These are phyloP conservation scores for Fomitopsis schrenkii DNA, from an alignment of 1,284 basidiomycete species.

Conservation along the genomic window DNA sequence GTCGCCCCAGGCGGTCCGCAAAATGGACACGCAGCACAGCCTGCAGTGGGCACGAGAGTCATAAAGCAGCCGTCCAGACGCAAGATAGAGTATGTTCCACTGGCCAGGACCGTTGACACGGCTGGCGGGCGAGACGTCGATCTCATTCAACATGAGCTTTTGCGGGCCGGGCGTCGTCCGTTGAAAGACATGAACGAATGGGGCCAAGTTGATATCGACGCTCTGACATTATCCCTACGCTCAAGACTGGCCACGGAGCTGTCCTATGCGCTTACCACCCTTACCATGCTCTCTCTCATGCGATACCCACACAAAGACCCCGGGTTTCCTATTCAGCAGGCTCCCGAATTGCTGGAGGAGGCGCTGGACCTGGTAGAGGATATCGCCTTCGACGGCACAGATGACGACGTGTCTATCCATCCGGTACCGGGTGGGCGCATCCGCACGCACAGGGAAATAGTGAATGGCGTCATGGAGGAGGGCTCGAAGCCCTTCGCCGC, in stretches of 20 bases:
- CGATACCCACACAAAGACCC: slow-evolving; percentile 49
- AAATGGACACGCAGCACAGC: slow-evolving; percentile 1
- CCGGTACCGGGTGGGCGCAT: slow-evolving; percentile 30
- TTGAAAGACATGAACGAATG: slow-evolving; percentile 75
- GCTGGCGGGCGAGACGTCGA: slow-evolving; percentile 84
- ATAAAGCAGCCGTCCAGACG: slow-evolving; percentile 45
- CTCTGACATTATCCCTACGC: slow-evolving; percentile 85
- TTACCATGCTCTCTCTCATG: slow-evolving; percentile 83
- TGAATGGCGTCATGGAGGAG: slow-evolving; percentile 53
- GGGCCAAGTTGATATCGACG: slow-evolving; percentile 87
- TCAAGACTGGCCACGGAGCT: slow-evolving; percentile 83
- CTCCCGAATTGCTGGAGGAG: slow-evolving; percentile 84
- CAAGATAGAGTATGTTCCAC: slow-evolving; percentile 89
- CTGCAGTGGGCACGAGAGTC: slow-evolving; percentile 14
- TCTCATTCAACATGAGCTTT: slow-evolving; percentile 62
- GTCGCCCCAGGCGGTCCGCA: slow-evolving; percentile 5
- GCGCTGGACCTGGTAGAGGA: slow-evolving; percentile 86
- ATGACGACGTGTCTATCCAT: slow-evolving; percentile 32
- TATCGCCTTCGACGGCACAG: slow-evolving; percentile 62
- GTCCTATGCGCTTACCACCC: slow-evolving; percentile 86
- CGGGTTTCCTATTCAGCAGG: slow-evolving; percentile 73
- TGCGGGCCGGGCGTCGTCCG: slow-evolving; percentile 44
- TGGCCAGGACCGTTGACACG: slow-evolving; percentile 74
- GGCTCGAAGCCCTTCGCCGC: slow-evolving; percentile 56
- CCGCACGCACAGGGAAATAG: slow-evolving; percentile 61